Evolutionary conservation across 192 early-diverging fungal genomes (phyloP).

Genomic region (Backusella liffmaniae): DNA sequence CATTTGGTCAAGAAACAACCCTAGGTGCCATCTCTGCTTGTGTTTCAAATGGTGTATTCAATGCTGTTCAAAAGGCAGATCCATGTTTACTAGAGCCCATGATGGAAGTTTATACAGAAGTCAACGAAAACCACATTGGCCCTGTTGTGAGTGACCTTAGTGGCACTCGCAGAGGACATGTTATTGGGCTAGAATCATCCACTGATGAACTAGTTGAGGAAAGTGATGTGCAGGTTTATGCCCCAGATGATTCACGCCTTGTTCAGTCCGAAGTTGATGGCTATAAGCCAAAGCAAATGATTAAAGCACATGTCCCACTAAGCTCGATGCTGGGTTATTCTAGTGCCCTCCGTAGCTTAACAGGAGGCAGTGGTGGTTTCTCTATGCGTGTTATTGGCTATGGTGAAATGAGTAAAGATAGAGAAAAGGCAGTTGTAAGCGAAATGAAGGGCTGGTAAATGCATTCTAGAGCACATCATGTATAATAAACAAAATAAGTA

Average conservation of each 20-base stretch:
- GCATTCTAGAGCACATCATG: not conserved
- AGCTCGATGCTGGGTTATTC: conserved; percentile 86
- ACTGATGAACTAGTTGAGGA: conserved; percentile 38
- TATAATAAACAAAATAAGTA: not conserved
- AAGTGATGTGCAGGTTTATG: conserved; percentile 43
- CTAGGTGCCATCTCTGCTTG: conserved; percentile 60
- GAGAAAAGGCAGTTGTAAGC: conserved; percentile 65
- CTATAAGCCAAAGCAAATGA: conserved; percentile 36
- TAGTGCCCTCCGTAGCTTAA: conserved; percentile 76
- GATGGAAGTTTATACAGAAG: conserved; percentile 70
- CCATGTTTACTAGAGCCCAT: conserved; percentile 77
- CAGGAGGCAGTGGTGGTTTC: conserved; percentile 82
- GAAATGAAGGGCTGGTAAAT: conserved; percentile 46
- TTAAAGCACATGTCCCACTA: conserved; percentile 73
- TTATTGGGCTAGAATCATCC: conserved; percentile 55
- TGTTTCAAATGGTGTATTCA: conserved; percentile 58
- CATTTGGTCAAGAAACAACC: conserved; percentile 58
- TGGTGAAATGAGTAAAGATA: conserved; percentile 71
- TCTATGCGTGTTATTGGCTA: conserved; percentile 84
- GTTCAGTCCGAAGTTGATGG: conserved; percentile 17
- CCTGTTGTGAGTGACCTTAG: conserved; percentile 78
- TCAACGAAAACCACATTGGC: conserved; percentile 74
- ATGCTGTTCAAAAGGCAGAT: conserved; percentile 45
- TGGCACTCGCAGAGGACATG: conserved; percentile 70
- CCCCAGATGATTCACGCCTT: conserved; percentile 41